A percentile compares a stretch with the other conserved stretches of the same genome.
These are phyloP conservation scores for Colletotrichum sublineola DNA, from an alignment of 2,329 filamentous ascomycete genomes.

Conservation along the genomic window DNA sequence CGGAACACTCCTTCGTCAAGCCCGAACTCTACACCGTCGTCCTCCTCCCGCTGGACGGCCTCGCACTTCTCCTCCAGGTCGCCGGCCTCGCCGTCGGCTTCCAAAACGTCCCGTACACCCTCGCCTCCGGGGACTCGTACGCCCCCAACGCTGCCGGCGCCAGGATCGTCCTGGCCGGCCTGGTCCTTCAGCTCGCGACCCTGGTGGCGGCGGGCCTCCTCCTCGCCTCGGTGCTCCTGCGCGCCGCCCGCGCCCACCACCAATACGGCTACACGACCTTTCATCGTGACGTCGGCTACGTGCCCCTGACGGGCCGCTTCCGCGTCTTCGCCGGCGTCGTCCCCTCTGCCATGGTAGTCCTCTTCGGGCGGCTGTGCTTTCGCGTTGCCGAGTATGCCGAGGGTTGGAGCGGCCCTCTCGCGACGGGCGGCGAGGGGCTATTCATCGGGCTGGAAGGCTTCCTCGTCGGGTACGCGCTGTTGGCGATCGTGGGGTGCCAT, in stretches of 20 bases:
- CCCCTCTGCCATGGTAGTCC: constrained; percentile 44
- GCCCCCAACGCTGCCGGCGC: constrained; percentile 43
- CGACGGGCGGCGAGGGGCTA: constrained; percentile 45
- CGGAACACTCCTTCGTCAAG: constrained; percentile 48
- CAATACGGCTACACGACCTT: constrained; percentile 50
- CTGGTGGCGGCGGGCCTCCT: constrained; percentile 46
- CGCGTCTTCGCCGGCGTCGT: constrained; percentile 47
- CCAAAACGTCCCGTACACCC: constrained; percentile 38
- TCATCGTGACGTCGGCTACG: constrained; percentile 46
- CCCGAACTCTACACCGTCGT: constrained; percentile 45
- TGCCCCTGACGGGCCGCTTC: constrained; percentile 46
- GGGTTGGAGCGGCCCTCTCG: constrained; percentile 46
- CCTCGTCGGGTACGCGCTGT: constrained; percentile 48
- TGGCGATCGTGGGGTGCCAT: constrained; percentile 48
- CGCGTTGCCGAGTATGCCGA: constrained; percentile 46
- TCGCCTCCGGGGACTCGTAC: constrained; percentile 7
- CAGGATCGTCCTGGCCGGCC: constrained; percentile 46
- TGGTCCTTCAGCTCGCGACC: constrained; percentile 46
- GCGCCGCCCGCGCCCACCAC: constrained; percentile 44
- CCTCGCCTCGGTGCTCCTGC: constrained; percentile 45
- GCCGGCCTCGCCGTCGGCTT: constrained; percentile 48
- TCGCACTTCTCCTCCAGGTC: constrained; percentile 47
- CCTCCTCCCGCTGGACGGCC: constrained; percentile 47
- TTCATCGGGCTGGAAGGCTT: constrained; percentile 50
- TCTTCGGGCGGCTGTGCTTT: constrained; percentile 48